Conservation (phyloP, 148 eudicot genomes). For the Cornus suecica region DNA sequence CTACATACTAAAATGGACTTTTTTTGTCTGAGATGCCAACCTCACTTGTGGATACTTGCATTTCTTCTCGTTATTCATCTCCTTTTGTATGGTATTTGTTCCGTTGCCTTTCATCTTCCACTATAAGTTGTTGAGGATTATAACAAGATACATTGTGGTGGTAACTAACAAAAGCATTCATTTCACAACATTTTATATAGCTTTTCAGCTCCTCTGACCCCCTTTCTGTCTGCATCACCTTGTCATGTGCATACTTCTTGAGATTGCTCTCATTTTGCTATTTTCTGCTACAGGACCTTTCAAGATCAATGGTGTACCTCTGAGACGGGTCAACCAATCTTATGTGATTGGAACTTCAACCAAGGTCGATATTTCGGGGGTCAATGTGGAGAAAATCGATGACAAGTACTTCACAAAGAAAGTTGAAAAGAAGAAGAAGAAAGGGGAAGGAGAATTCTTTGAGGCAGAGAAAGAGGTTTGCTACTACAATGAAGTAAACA, state of each 20-base stretch:
- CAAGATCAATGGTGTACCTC: conserved; percentile 53
- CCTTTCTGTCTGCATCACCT: neutral
- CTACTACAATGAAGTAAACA: neutral
- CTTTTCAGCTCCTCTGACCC: too few relatives aligned
- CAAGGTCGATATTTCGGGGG: conserved; percentile 49
- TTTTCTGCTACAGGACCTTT: conserved; percentile 33
- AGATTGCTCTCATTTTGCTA: neutral
- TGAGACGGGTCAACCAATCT: conserved; percentile 54
- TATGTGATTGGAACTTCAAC: conserved; percentile 54
- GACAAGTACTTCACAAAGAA: conserved; percentile 48
- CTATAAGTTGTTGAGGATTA: neutral
- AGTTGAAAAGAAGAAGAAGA: conserved; percentile 43
- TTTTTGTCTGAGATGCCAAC: neutral
- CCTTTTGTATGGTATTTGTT: too few relatives aligned
- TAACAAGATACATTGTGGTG: neutral
- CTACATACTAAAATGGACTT: neutral
- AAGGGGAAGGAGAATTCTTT: conserved; percentile 50
- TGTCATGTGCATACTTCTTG: neutral
- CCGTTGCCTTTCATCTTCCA: neutral
- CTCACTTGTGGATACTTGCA: neutral
- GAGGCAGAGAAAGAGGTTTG: conserved; percentile 46
- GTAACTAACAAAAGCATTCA: neutral
- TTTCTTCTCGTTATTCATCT: neutral
- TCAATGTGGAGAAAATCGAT: conserved; percentile 39
- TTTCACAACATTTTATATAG: neutral